A percentile compares a stretch with the other conserved stretches of the same genome.
phyloP scores from a whole-genome alignment of 106 monocot species.

The Allium cepa region DNA sequence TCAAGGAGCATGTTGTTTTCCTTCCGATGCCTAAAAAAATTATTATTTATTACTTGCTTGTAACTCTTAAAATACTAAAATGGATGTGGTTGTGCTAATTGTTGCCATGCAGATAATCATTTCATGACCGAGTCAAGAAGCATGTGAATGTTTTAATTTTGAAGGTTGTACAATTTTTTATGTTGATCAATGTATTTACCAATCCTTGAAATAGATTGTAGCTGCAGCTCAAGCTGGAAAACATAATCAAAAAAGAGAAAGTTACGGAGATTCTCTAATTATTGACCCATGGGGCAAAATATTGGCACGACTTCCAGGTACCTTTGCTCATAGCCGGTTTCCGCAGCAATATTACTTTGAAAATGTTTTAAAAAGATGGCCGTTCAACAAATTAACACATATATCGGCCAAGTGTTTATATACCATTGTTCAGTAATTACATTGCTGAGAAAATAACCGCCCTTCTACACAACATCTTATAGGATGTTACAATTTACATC shows the following conservation, averaged over 20 bases:
- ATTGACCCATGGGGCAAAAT: constrained; percentile 92
- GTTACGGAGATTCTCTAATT: constrained; percentile 85
- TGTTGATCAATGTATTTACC: no score
- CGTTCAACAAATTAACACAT: neutral
- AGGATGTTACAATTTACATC: neutral
- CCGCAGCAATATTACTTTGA: neutral
- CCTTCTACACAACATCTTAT: neutral
- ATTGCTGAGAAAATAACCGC: neutral
- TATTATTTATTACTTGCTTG: neutral
- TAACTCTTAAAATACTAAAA: neutral
- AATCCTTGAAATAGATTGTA: constrained; percentile 38
- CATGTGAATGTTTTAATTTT: neutral
- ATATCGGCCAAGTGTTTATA: neutral
- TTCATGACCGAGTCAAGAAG: neutral
- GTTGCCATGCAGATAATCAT: neutral
- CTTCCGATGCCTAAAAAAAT: neutral
- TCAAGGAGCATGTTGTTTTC: no score
- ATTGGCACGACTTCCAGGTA: constrained; percentile 75
- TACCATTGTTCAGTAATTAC: neutral
- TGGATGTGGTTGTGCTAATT: neutral
- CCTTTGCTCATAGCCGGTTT: neutral
- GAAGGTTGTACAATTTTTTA: neutral
- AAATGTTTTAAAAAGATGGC: neutral
- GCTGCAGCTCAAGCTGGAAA: constrained; percentile 87
- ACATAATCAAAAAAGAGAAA: constrained; percentile 89